phyloP scores from a whole-genome alignment of 2,329 filamentous ascomycete genomes.

The Fusarium sp. region DNA sequence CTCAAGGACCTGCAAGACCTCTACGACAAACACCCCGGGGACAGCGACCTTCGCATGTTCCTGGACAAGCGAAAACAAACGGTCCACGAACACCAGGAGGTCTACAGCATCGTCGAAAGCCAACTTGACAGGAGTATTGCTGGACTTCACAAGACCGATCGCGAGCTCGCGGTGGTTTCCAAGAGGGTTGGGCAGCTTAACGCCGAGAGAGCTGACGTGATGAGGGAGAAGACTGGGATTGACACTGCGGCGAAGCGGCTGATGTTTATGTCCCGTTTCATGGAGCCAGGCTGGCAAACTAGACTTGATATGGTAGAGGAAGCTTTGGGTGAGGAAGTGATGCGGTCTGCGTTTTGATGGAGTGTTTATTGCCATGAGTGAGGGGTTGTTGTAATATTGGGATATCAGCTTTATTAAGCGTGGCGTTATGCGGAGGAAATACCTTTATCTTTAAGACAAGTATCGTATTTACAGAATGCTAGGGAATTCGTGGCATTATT shows the following conservation, averaged over 20 bases:
- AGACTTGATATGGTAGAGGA: neutral
- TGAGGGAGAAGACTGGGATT: neutral
- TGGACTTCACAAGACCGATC: neutral
- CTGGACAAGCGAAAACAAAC: neutral
- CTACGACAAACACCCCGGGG: neutral
- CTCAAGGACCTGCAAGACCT: neutral
- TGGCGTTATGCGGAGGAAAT: no score
- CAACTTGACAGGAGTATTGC: neutral
- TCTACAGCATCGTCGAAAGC: neutral
- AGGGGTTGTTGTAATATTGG: no score
- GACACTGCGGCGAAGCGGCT: neutral
- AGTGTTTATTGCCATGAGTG: no score
- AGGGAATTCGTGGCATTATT: no score
- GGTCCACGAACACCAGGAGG: neutral
- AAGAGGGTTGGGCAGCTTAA: neutral
- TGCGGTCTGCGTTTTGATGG: no score
- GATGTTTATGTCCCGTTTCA: neutral
- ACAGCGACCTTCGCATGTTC: neutral
- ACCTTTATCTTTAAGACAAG: no score
- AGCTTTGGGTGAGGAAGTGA: no score
- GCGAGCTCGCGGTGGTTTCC: neutral
- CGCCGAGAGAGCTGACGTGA: neutral
- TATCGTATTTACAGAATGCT: no score
- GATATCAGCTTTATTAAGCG: no score
- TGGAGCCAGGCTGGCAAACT: neutral